phyloP scores from a whole-genome alignment of 164 flowering plant species.

The Magnolia changhungtana region DNA sequence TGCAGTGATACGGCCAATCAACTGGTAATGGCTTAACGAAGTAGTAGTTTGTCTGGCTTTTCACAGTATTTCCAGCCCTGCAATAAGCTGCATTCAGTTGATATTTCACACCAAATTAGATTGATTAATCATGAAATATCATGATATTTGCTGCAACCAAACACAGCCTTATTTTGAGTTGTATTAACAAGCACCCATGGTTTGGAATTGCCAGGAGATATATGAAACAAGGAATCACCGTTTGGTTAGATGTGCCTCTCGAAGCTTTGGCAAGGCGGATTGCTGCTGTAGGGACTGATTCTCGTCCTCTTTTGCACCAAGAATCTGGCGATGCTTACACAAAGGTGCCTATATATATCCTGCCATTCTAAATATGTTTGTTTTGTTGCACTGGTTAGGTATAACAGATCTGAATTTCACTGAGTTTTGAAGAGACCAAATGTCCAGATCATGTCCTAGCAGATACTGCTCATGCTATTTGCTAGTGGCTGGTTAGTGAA shows the following conservation, averaged over 20 bases:
- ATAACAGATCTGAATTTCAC: background rate
- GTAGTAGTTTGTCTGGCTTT: background rate
- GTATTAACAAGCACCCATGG: background rate
- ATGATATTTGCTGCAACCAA: too few relatives aligned
- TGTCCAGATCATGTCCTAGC: too few relatives aligned
- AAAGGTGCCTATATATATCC: constrained; percentile 38
- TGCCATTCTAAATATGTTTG: too few relatives aligned
- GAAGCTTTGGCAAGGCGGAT: constrained; percentile 84
- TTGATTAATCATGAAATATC: too few relatives aligned
- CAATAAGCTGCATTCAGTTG: too few relatives aligned
- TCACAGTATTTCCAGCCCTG: background rate
- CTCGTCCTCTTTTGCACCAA: constrained; percentile 84
- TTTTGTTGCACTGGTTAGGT: too few relatives aligned
- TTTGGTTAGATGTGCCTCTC: constrained; percentile 90
- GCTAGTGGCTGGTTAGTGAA: background rate
- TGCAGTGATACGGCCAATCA: constrained; percentile 68
- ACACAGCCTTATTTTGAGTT: too few relatives aligned
- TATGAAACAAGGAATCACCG: constrained; percentile 80
- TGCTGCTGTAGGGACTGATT: constrained; percentile 77
- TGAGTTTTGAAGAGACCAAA: too few relatives aligned
- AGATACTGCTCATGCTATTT: background rate
- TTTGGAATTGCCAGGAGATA: constrained; percentile 50
- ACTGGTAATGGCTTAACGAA: constrained; percentile 46
- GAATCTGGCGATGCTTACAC: constrained; percentile 73
- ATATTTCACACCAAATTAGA: too few relatives aligned